Conservation (phyloP, 768 basidiomycete genomes). For the Mycena venus region DNA sequence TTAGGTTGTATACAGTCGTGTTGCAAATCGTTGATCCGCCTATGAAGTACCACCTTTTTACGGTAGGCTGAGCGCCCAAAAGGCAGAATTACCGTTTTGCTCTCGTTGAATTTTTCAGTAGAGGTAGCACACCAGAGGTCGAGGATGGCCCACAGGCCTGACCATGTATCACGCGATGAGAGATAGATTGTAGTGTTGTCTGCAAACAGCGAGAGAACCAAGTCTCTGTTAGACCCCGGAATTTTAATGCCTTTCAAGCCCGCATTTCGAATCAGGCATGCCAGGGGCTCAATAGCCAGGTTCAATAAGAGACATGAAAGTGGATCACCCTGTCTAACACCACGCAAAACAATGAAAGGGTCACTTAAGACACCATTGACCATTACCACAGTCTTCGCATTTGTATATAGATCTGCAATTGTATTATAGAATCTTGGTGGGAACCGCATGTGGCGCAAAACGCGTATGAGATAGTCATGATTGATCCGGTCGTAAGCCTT, state of each 20-base stretch:
- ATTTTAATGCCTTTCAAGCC: constrained; percentile 42
- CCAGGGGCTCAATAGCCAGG: constrained; percentile 56
- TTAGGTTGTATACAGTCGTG: background rate
- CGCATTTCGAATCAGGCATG: constrained; percentile 43
- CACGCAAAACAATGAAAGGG: constrained; percentile 26
- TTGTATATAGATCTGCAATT: constrained; percentile 36
- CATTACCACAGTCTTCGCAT: too few relatives aligned
- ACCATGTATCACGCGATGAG: constrained; percentile 42
- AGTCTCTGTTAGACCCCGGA: constrained; percentile 28
- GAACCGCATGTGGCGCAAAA: background rate
- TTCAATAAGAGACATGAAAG: constrained; percentile 56
- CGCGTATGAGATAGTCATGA: constrained; percentile 30
- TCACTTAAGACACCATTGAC: constrained; percentile 33
- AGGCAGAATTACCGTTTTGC: constrained; percentile 52
- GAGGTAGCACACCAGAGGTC: constrained; percentile 54
- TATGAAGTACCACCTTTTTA: background rate
- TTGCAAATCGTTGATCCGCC: constrained; percentile 7
- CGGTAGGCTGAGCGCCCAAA: constrained; percentile 42
- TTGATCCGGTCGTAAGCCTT: too few relatives aligned
- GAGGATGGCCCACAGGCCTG: constrained; percentile 42
- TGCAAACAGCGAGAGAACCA: constrained; percentile 53
- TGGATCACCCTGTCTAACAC: constrained; percentile 51
- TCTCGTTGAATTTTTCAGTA: constrained; percentile 56
- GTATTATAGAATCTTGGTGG: constrained; percentile 31
- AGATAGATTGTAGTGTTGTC: constrained; percentile 58